Evolutionary conservation across 306 rosid species (phyloP).

Genomic region (Adenanthera pavonina): DNA sequence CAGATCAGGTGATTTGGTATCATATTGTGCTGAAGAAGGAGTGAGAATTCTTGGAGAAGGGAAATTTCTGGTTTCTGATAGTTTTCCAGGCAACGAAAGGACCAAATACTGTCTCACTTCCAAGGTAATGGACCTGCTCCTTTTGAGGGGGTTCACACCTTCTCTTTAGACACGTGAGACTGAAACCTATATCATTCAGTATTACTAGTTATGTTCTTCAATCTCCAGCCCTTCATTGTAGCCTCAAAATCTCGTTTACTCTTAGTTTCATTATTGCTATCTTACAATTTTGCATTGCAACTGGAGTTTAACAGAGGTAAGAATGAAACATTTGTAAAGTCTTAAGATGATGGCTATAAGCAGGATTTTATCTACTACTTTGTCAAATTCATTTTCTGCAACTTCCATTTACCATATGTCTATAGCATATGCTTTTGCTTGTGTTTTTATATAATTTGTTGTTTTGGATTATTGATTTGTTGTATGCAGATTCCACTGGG

Average conservation of each 20-base stretch:
- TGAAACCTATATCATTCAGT: neutral
- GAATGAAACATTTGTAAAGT: neutral
- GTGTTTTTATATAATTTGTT: neutral
- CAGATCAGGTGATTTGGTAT: constrained; percentile 76
- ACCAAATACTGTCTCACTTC: constrained; percentile 91
- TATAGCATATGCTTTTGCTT: neutral
- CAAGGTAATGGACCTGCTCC: constrained; percentile 54
- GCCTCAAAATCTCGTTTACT: neutral
- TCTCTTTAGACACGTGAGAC: neutral
- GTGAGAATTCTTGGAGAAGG: constrained; percentile 86
- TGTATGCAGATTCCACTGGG: constrained; percentile 88
- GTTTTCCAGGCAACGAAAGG: constrained; percentile 91
- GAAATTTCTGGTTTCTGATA: constrained; percentile 75
- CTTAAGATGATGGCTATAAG: neutral
- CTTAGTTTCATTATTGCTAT: neutral
- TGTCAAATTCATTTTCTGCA: neutral
- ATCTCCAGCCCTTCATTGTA: neutral
- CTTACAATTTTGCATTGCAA: neutral
- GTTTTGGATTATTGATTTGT: constrained; percentile 7
- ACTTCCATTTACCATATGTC: neutral
- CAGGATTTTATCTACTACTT: neutral
- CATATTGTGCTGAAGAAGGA: constrained; percentile 89
- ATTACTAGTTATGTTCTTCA: neutral
- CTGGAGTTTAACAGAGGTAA: neutral
- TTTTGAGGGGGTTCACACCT: constrained; percentile 7